Conservation (phyloP, 192 early-diverging fungal species). For the Dispira parvispora region DNA sequence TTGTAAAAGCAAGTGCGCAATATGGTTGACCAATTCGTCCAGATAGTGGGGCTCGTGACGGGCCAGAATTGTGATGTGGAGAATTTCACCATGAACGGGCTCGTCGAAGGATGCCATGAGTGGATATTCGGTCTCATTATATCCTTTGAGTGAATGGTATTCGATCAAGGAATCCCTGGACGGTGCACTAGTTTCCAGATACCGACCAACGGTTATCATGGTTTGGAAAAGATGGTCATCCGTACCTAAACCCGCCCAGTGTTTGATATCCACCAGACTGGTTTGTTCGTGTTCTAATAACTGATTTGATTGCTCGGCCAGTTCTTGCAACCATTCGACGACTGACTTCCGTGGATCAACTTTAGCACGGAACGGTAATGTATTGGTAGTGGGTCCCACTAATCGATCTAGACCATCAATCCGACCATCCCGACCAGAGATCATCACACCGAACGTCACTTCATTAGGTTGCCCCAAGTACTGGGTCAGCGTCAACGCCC, state of each 20-base stretch:
- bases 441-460: conserved; percentile 1
- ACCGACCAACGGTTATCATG: too few relatives aligned
- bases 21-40: too few relatives aligned
- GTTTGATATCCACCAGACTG: conserved; percentile 2
- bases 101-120: background rate
- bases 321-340: background rate
- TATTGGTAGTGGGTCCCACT: background rate
- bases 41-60: too few relatives aligned
- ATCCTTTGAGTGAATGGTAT: background rate
- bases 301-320: background rate
- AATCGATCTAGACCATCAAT: background rate
- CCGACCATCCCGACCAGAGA: conserved; percentile 1
- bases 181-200: too few relatives aligned
- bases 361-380: background rate
- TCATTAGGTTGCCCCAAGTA: background rate
- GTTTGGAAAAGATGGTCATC: background rate
- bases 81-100: too few relatives aligned
- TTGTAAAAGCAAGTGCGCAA: too few relatives aligned
- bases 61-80: too few relatives aligned
- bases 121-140: conserved; percentile 3
- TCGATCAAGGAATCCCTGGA: too few relatives aligned
- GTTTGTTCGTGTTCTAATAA: background rate
- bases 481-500: background rate
- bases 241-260: background rate
- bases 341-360: background rate